phyloP scores from a whole-genome alignment of 2,329 filamentous ascomycete genomes.

The Talaromyces sp. region DNA sequence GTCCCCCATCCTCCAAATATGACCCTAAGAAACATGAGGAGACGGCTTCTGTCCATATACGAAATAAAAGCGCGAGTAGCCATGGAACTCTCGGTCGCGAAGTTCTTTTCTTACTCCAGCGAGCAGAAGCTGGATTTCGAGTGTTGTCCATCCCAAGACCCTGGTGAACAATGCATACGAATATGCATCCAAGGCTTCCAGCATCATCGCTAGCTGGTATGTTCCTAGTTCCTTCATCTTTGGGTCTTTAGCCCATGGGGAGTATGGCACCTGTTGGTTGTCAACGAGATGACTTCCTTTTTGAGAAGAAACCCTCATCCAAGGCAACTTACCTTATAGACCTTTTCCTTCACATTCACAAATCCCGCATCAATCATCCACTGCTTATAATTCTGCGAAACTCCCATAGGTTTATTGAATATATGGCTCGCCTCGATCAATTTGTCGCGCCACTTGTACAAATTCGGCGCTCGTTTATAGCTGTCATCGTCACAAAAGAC shows the following conservation, averaged over 20 bases:
- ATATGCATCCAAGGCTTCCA: slow-evolving; percentile 23
- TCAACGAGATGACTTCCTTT: background rate
- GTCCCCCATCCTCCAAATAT: background rate
- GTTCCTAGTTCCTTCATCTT: slow-evolving; percentile 48
- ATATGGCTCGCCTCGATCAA: slow-evolving; percentile 3
- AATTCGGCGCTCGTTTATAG: slow-evolving; percentile 1
- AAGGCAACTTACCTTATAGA: slow-evolving; percentile 28
- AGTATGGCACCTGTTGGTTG: slow-evolving; percentile 13
- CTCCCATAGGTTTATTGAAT: slow-evolving; percentile 9
- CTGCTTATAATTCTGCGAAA: slow-evolving; percentile 4
- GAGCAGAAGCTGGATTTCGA: slow-evolving; percentile 30
- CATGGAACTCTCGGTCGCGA: background rate
- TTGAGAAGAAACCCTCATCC: too few species aligned
- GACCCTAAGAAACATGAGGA: background rate
- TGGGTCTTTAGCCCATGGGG: slow-evolving; percentile 46
- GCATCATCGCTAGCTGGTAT: slow-evolving; percentile 19
- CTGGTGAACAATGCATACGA: slow-evolving; percentile 28
- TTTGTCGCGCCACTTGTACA: background rate
- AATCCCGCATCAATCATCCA: slow-evolving; percentile 13
- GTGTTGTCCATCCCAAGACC: slow-evolving; percentile 25
- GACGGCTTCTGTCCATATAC: slow-evolving; percentile 12
- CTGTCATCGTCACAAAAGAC: slow-evolving; percentile 9
- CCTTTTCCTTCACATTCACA: slow-evolving; percentile 11
- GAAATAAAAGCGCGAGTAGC: slow-evolving; percentile 22
- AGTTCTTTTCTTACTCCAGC: slow-evolving; percentile 13